These are phyloP conservation scores for Aspergillus funiculosus DNA, from an alignment of 495 filamentous ascomycete species.

Conservation along the genomic window DNA sequence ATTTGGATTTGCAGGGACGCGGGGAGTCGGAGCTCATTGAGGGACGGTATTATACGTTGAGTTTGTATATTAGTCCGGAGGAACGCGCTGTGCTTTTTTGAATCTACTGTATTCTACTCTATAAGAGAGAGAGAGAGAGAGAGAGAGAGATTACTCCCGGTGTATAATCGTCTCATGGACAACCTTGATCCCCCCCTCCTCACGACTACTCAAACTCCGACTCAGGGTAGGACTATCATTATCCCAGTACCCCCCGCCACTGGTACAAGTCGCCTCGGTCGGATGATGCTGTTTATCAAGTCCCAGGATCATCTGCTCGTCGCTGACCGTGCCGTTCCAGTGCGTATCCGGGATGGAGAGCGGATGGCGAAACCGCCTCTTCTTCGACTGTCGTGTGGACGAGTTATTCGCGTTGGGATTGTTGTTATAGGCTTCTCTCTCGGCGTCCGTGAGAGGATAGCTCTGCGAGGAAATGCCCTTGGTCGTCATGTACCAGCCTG, in stretches of 20 bases:
- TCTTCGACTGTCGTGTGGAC: slow-evolving; percentile 18
- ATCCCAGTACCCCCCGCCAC: background rate
- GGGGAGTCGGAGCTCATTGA: slow-evolving; percentile 26
- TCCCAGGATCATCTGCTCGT: background rate
- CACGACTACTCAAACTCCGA: background rate
- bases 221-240: background rate
- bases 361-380: slow-evolving; percentile 31
- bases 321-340: slow-evolving; percentile 29
- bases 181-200: slow-evolving; percentile 16
- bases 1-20: too few relatives aligned
- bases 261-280: background rate
- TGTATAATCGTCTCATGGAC: slow-evolving; percentile 20
- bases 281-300: background rate
- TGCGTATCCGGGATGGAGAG: slow-evolving; percentile 37
- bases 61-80: slow-evolving; percentile 24
- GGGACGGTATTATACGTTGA: slow-evolving; percentile 24
- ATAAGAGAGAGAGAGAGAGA: too few relatives aligned
- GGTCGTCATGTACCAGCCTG: slow-evolving; percentile 27
- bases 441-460: slow-evolving; percentile 28
- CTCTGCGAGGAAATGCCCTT: slow-evolving; percentile 15
- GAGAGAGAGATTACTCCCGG: slow-evolving; percentile 1
- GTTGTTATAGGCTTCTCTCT: background rate
- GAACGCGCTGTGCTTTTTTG: too few relatives aligned
- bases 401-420: background rate
- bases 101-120: too few relatives aligned